These are phyloP conservation scores for Saturnispora silvae DNA, from an alignment of 805 yeast species.

Conservation along the genomic window DNA sequence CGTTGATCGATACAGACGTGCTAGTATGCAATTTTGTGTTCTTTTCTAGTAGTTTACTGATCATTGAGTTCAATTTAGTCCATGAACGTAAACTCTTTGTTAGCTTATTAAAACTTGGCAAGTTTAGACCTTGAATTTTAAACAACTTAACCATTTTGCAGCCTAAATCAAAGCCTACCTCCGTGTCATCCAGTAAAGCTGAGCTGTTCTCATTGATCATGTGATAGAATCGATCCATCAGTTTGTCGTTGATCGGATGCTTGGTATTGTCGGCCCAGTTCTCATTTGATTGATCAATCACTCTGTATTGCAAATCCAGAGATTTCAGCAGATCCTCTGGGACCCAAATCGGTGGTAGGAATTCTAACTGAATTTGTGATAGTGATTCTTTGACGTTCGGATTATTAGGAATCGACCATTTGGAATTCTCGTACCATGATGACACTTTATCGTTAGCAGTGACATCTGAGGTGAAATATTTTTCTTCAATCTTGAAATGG, in stretches of 20 bases:
- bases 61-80: conserved; percentile 19
- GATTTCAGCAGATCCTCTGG: conserved; percentile 22
- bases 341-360: conserved; percentile 26
- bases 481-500: conserved; percentile 6
- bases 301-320: conserved; percentile 17
- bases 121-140: conserved; percentile 18
- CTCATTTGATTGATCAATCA: conserved; percentile 18
- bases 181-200: neutral
- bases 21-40: too few relatives aligned
- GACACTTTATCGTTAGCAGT: neutral
- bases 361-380: conserved; percentile 20
- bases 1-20: too few relatives aligned
- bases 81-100: conserved; percentile 20
- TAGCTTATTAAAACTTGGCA: conserved; percentile 15
- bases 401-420: conserved; percentile 11
- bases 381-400: conserved; percentile 13
- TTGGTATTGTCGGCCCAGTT: conserved; percentile 14
- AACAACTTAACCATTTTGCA: conserved; percentile 22
- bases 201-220: conserved; percentile 12
- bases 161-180: conserved; percentile 17
- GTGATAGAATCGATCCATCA: conserved; percentile 16
- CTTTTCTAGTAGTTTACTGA: conserved; percentile 13
- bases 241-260: conserved; percentile 1
- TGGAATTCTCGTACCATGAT: conserved; percentile 2
- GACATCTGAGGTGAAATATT: neutral